A percentile compares a stretch with the other conserved stretches of the same genome.
These are phyloP conservation scores for Fusarium brachygibbosum DNA, from an alignment of 2,329 filamentous ascomycete species.

Conservation along the genomic window DNA sequence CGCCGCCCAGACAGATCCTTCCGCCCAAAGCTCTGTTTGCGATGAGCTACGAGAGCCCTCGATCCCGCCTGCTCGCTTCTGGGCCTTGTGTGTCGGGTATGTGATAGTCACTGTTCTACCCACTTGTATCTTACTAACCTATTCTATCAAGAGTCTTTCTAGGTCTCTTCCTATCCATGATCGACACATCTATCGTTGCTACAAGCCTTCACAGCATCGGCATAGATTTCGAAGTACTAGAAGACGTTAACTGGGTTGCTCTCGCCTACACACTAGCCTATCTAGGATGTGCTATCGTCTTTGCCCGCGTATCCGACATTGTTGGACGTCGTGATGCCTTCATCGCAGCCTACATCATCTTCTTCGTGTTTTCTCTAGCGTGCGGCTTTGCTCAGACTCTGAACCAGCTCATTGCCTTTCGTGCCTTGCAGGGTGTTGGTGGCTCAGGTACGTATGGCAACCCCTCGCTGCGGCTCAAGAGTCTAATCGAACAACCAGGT, in stretches of 20 bases:
- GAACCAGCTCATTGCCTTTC: conserved; percentile 63
- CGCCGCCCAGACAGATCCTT: not conserved
- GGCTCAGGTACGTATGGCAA: conserved; percentile 58
- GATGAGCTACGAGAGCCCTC: conserved; percentile 21
- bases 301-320: conserved; percentile 68
- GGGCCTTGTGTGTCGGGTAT: conserved; percentile 54
- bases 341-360: conserved; percentile 64
- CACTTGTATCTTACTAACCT: not conserved
- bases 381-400: conserved; percentile 58
- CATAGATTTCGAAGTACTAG: conserved; percentile 61
- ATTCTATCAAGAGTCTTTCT: conserved; percentile 58
- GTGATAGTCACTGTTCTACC: not conserved
- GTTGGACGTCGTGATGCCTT: conserved; percentile 67
- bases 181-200: conserved; percentile 72
- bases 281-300: conserved; percentile 68
- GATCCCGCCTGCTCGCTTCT: conserved; percentile 53
- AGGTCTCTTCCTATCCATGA: conserved; percentile 69
- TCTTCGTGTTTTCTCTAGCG: conserved; percentile 68
- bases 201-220: conserved; percentile 70
- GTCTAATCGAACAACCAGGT: conserved; percentile 52
- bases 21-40: not conserved
- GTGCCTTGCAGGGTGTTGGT: conserved; percentile 65
- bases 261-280: conserved; percentile 69
- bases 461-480: not conserved
- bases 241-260: conserved; percentile 66